Evolutionary conservation across 2,329 filamentous ascomycete species (phyloP), one percentile per base, ranked within the genome.

Genomic region (Sporothrix variecibatus): DNA sequence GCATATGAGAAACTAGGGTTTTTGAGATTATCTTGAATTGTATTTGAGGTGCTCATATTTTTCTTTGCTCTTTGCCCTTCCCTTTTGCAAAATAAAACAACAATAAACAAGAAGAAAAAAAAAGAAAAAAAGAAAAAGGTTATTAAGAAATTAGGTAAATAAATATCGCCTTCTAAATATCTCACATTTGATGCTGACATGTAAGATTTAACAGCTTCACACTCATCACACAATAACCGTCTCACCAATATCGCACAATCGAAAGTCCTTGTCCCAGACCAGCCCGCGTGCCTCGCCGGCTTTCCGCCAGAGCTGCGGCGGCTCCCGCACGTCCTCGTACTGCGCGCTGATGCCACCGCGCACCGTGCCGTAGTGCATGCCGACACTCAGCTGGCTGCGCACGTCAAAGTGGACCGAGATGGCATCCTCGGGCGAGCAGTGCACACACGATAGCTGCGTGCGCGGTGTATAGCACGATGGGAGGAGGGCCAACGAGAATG

Each of bases 401-500:
- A 93, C 97, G 78, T 98, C 95, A 9, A 86, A 81, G 82, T 97
- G 97, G 78, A 98, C 97, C 78, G 95, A 93, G 38, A 97, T 94
- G 0, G 92, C 89, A 81, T 98, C 95, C 77, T 90, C 92, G 0
- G 95, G 95, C 80, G 96, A 93, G 17, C 93, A 92, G 81, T 98
- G 95, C 87, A 97, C 91, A 31, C 90, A 85, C 64, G 91, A 94
- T 86, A 95, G 94, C 76, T 95, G 81, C 72, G 81, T 82, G 40
- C 93, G 86, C 0, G 92, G 93, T 75, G 89, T 86, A 81, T 97
- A 97, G 3, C 94, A 95, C 95, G 77, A 98, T 97, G 53, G 95
- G 95, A 98, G 97, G 73, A 98, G 84, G 0, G 95, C 95, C 7
- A 98, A 88, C 80, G 97, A 94, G 78, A 98, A 97, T 0, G 94